A percentile compares a stretch with the other conserved stretches of the same genome.
Evolutionary conservation across 2,329 filamentous ascomycete species (phyloP).

Genomic region (Herpotrichia juniperi): DNA sequence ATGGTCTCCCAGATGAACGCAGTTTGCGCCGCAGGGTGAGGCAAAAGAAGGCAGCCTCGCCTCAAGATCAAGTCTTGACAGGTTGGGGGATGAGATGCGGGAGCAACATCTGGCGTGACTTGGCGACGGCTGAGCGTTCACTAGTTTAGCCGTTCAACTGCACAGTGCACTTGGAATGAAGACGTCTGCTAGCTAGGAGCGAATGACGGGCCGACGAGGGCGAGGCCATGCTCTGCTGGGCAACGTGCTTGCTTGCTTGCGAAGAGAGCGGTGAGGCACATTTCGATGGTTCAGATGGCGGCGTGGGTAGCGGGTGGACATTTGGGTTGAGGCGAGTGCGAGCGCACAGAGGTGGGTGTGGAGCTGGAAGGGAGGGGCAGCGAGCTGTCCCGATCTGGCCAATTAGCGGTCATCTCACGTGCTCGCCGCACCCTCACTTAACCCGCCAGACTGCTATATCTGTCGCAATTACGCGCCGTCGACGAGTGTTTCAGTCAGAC

Average conservation of each 20-base stretch:
- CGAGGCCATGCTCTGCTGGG: too few relatives aligned
- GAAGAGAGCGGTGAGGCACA: neutral
- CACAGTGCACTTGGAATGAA: too few relatives aligned
- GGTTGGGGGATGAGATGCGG: neutral
- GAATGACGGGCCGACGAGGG: neutral
- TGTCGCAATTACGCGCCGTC: constrained; percentile 36
- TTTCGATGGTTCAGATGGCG: too few relatives aligned
- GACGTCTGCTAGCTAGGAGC: neutral
- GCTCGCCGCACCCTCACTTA: constrained; percentile 2
- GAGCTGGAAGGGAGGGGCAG: constrained; percentile 7
- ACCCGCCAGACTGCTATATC: constrained; percentile 6
- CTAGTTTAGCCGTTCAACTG: constrained; percentile 21
- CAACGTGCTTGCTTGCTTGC: neutral
- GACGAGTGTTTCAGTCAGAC: constrained; percentile 15
- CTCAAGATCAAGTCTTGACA: neutral
- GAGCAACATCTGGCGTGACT: neutral
- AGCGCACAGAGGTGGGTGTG: constrained; percentile 1
- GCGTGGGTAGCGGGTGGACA: too few relatives aligned
- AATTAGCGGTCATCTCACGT: constrained; percentile 29
- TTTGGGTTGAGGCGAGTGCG: too few relatives aligned
- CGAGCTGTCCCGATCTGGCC: constrained; percentile 16
- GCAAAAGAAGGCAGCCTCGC: neutral
- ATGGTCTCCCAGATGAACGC: too few relatives aligned
- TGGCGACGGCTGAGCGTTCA: constrained; percentile 14
- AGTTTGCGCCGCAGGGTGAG: neutral